Evolutionary conservation across 148 eudicot species (phyloP).

Genomic region (Fagopyrum esculentum): DNA sequence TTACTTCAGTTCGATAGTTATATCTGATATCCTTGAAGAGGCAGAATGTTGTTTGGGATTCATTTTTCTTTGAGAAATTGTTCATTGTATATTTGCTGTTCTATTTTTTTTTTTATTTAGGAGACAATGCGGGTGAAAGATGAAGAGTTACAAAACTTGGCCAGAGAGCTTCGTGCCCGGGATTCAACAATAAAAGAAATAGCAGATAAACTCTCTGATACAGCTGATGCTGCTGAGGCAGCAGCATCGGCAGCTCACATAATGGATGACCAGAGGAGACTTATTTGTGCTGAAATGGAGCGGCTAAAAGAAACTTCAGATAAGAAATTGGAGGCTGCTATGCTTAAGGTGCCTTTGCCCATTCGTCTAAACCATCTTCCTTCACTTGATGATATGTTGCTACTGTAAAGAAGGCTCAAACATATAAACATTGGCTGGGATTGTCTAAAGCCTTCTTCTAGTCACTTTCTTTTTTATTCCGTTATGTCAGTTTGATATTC

Average conservation of each 20-base stretch:
- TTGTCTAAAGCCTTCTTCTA: background rate
- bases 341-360: constrained; percentile 48
- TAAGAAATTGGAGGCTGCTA: constrained; percentile 44
- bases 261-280: constrained; percentile 87
- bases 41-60: background rate
- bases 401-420: background rate
- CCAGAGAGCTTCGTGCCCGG: constrained; percentile 80
- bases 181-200: constrained; percentile 85
- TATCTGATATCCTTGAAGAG: background rate
- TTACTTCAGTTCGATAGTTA: background rate
- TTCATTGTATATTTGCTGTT: background rate
- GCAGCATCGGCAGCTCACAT: constrained; percentile 98
- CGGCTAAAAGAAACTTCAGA: constrained; percentile 52
- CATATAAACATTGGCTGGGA: background rate
- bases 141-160: constrained; percentile 88
- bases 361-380: background rate
- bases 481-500: background rate
- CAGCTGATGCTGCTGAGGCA: constrained; percentile 92
- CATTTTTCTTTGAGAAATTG: background rate
- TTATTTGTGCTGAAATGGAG: constrained; percentile 70
- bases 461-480: constrained; percentile 2
- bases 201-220: constrained; percentile 81
- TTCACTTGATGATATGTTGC: background rate
- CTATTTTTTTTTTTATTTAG: constrained; percentile 29
- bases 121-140: constrained; percentile 90